These are phyloP conservation scores for Flagelloscypha sp. DNA, from an alignment of 768 basidiomycete species.

Conservation along the genomic window DNA sequence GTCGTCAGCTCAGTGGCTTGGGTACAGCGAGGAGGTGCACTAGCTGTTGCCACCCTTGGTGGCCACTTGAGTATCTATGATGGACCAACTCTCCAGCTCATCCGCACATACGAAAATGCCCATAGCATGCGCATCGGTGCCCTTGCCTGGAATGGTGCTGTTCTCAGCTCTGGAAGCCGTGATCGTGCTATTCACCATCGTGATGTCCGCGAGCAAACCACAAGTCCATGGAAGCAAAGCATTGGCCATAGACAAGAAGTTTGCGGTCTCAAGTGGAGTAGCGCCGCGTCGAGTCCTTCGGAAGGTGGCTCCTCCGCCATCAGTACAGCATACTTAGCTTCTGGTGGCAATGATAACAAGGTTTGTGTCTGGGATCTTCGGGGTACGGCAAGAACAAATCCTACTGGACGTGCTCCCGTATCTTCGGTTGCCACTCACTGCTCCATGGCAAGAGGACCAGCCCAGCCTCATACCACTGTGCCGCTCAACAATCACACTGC, in stretches of 20 bases:
- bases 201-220: conserved; percentile 70
- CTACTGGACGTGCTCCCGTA: too few species aligned
- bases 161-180: conserved; percentile 84
- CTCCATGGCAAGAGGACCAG: too few species aligned
- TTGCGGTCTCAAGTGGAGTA: conserved; percentile 91
- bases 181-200: conserved; percentile 89
- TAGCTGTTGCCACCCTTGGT: conserved; percentile 89
- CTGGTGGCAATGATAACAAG: conserved; percentile 98
- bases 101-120: conserved; percentile 77
- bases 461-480: too few species aligned
- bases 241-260: conserved; percentile 87
- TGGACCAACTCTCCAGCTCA: conserved; percentile 62
- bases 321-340: conserved; percentile 66
- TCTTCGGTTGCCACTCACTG: too few species aligned
- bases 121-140: conserved; percentile 89
- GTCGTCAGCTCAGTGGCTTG: conserved; percentile 84
- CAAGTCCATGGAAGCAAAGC: conserved; percentile 61
- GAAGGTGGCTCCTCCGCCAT: conserved; percentile 27
- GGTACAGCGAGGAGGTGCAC: conserved; percentile 67
- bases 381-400: conserved; percentile 49
- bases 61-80: conserved; percentile 93
- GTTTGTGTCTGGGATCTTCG: conserved; percentile 94
- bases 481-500: too few species aligned
- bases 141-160: conserved; percentile 85
- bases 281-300: too few species aligned